These are phyloP conservation scores for Aechmea fasciata DNA, from an alignment of 176 grass and related monocot genomes.

Conservation along the genomic window DNA sequence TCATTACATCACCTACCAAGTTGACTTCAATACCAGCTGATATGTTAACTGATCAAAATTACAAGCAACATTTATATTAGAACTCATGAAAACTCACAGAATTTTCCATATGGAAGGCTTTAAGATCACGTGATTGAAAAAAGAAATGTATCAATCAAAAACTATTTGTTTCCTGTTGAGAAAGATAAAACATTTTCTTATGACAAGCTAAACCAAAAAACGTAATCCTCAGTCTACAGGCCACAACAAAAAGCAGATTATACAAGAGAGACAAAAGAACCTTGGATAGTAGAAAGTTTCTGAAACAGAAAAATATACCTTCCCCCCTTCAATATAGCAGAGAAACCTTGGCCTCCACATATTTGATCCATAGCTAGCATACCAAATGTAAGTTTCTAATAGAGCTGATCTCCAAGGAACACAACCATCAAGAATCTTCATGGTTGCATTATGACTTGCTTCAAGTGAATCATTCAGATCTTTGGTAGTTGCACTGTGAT, in stretches of 20 bases:
- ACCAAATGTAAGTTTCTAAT: conserved; percentile 79
- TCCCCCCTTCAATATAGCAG: conserved; percentile 82
- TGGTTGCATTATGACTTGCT: conserved; percentile 26
- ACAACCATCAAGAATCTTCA: conserved; percentile 26
- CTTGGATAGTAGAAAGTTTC: no score
- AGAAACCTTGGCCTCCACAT: conserved; percentile 82
- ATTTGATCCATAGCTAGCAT: conserved; percentile 93
- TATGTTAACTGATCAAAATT: no score
- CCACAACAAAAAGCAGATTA: no score
- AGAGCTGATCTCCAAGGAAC: conserved; percentile 58
- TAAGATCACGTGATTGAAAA: neutral
- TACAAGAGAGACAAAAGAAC: no score
- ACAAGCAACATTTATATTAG: no score
- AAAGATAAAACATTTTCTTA: no score
- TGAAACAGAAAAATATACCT: conserved; percentile 33
- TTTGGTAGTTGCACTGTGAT: conserved; percentile 12
- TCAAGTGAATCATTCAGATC: conserved; percentile 17
- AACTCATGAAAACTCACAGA: neutral
- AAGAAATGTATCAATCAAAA: neutral
- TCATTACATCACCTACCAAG: no score
- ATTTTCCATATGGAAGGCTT: neutral
- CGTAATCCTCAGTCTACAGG: no score
- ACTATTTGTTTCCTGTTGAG: no score
- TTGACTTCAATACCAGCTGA: no score
- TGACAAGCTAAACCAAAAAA: no score